These are phyloP conservation scores for Nakaseomyces glabratus DNA, from an alignment of 1,139 yeast species.

Conservation along the genomic window DNA sequence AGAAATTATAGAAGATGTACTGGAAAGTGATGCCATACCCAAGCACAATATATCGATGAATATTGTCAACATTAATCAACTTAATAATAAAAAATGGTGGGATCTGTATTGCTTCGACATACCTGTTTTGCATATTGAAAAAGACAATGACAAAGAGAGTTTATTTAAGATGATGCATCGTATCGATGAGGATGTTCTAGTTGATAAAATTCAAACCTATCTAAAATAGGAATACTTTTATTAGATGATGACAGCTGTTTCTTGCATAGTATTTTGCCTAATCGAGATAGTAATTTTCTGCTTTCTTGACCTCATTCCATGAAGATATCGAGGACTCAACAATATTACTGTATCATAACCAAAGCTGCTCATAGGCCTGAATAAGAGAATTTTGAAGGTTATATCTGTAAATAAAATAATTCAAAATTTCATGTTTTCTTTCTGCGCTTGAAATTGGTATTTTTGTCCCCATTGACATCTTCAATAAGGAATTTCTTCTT, in stretches of 20 bases:
- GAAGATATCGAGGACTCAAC: no score
- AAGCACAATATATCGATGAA: slow-evolving; percentile 34
- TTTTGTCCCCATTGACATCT: no score
- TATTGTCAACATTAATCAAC: slow-evolving; percentile 59
- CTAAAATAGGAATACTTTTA: neutral
- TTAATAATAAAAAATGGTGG: slow-evolving; percentile 64
- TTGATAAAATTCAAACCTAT: slow-evolving; percentile 36
- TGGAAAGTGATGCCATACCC: slow-evolving; percentile 15
- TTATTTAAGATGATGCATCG: slow-evolving; percentile 71
- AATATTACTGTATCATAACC: no score
- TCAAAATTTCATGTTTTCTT: no score
- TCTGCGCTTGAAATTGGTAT: no score
- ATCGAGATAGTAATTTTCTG: no score
- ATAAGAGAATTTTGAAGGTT: no score
- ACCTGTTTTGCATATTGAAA: slow-evolving; percentile 73
- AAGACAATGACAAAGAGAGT: slow-evolving; percentile 35
- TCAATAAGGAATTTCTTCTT: no score
- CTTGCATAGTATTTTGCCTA: no score
- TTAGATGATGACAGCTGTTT: slow-evolving; percentile 41
- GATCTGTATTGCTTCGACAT: slow-evolving; percentile 82
- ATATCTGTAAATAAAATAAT: no score
- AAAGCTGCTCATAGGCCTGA: no score
- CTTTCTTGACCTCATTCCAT: slow-evolving; percentile 2
- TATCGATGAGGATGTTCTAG: slow-evolving; percentile 40
- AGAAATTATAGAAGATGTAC: slow-evolving; percentile 38